A percentile compares a stretch with the other conserved stretches of the same genome.
Evolutionary conservation across 345 rosid species (phyloP).

Genomic region (Aquilaria sinensis): DNA sequence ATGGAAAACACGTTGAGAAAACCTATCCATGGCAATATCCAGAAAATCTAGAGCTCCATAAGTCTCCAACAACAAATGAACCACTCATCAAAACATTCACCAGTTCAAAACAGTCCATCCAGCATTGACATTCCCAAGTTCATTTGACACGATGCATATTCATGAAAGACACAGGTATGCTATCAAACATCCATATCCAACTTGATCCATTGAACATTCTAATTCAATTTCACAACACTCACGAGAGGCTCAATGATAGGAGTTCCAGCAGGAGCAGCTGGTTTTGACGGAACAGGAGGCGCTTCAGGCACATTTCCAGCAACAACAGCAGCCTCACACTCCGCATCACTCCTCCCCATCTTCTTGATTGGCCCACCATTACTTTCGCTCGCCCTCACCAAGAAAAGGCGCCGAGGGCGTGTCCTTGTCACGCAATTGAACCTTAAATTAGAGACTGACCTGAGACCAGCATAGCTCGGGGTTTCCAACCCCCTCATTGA

Average conservation of each 20-base stretch:
- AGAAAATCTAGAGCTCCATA: no score
- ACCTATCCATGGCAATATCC: no score
- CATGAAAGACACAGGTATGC: background rate
- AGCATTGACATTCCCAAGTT: background rate
- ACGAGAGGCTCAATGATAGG: slow-evolving; percentile 64
- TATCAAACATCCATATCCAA: background rate
- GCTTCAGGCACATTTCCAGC: slow-evolving; percentile 78
- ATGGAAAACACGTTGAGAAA: no score
- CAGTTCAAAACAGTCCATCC: background rate
- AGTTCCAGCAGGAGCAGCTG: slow-evolving; percentile 76
- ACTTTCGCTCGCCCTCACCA: slow-evolving; percentile 38
- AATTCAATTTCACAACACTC: slow-evolving; percentile 16
- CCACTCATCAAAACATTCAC: background rate
- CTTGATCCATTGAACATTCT: no score
- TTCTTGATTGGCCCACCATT: slow-evolving; percentile 35
- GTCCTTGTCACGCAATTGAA: slow-evolving; percentile 19
- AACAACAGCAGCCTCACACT: slow-evolving; percentile 84
- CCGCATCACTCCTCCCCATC: slow-evolving; percentile 58
- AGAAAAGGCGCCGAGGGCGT: slow-evolving; percentile 16
- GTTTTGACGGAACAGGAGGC: slow-evolving; percentile 76
- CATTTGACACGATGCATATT: background rate
- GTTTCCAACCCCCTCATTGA: slow-evolving; percentile 24
- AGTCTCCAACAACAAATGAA: no score
- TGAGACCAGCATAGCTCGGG: slow-evolving; percentile 23
- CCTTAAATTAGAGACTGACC: slow-evolving; percentile 13